Evolutionary conservation across 345 rosid genomes (phyloP), one percentile per base, ranked within the genome.

Genomic region (Trapa bicornis): DNA sequence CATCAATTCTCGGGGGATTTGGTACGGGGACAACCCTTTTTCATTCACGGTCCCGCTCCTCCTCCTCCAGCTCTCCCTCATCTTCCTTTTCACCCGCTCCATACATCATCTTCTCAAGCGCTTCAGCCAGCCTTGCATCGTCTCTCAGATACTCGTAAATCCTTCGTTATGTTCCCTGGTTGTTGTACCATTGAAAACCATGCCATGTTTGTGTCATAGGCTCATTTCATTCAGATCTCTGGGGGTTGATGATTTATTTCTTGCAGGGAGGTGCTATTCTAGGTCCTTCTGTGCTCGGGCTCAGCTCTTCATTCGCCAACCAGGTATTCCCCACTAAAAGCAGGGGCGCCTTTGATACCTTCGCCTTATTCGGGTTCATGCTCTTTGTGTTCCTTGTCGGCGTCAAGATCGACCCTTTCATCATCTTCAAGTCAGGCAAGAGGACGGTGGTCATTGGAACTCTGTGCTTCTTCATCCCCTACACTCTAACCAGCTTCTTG

Each of bases 231-330:
- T 22, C 29, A 22, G 29, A 22, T 36, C 22, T 60, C 33, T 67
- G 36, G 48, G 32, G 48, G 64, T 56, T 2, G 14, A 35, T 39
- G 50, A 74, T 70, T 70, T 61, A 15, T 62, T 36, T 53, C 48
- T n/a, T 65, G 47, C 76, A 81, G 85, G 85, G 71, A 38, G 82
- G 85, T 35, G 64, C 76, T 42, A 35, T 81, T 50, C 75, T 79
- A 37, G 85, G 85, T 64, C 85, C 82, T 58, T 76, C 82, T 3
- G 37, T 81, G 22, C 79, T 81, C 33, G 83, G 85, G 9, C 53
- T 65, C 39, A 65, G 60, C 75, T 1, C 54, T 10, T 32, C 45
- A 9, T 73, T 79, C 32, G 65, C 48, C 38, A 38, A 73, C 37
- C 70, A 48, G 4, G 50, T 81, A 36, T 81, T 79, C 64, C 80